Evolutionary conservation across 2,329 filamentous ascomycete species (phyloP).

Genomic region (Scedosporium dehoogii): DNA sequence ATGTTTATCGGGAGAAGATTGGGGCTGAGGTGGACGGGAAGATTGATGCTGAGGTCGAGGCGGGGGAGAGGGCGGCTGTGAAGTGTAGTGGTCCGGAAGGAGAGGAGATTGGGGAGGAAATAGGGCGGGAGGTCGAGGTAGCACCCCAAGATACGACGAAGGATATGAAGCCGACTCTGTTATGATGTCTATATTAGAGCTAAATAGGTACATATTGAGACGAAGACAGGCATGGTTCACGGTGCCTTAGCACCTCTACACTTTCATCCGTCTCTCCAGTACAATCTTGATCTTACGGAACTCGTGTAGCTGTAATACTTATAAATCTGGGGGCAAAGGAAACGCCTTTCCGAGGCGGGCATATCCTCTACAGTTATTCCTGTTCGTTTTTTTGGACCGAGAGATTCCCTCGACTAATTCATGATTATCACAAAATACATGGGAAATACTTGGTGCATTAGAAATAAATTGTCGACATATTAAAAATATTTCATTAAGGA

Average conservation of each 20-base stretch:
- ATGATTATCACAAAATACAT: too few relatives aligned
- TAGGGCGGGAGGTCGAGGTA: conserved; percentile 2
- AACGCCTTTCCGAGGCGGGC: neutral
- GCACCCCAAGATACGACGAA: neutral
- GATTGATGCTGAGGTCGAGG: conserved; percentile 36
- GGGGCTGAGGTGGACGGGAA: conserved; percentile 27
- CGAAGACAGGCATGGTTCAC: too few relatives aligned
- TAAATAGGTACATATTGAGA: too few relatives aligned
- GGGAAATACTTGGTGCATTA: too few relatives aligned
- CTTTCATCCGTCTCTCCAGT: neutral
- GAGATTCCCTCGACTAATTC: neutral
- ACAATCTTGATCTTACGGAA: neutral
- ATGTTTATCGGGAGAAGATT: conserved; percentile 25
- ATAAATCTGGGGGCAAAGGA: too few relatives aligned
- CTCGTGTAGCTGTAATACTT: too few relatives aligned
- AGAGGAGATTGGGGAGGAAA: conserved; percentile 18
- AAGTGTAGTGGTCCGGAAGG: conserved; percentile 26
- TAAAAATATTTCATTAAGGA: neutral
- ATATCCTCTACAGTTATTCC: neutral
- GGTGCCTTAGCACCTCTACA: too few relatives aligned
- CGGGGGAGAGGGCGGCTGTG: conserved; percentile 19
- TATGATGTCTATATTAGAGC: too few relatives aligned
- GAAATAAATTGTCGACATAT: too few relatives aligned
- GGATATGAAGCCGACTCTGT: neutral
- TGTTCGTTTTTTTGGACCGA: too few relatives aligned